phyloP scores from a whole-genome alignment of 2,329 filamentous ascomycete genomes.

The Tolypocladium cylindrosporum region DNA sequence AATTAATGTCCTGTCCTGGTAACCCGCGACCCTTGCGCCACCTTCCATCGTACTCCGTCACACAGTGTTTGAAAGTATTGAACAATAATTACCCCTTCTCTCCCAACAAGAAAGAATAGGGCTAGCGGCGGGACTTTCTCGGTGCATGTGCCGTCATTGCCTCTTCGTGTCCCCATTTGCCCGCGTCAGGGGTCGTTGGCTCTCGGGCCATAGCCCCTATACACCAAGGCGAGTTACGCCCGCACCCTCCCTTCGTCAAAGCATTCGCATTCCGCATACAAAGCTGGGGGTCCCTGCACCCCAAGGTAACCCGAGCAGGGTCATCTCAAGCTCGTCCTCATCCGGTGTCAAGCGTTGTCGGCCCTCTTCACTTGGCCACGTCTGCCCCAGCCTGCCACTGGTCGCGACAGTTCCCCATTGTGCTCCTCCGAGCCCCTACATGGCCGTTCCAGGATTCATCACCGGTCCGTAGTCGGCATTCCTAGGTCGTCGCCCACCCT shows the following conservation, averaged over 20 bases:
- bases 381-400: background rate
- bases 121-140: background rate
- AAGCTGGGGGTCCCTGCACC: background rate
- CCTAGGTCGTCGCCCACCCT: conserved; percentile 47
- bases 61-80: background rate
- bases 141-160: background rate
- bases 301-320: background rate
- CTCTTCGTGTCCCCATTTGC: background rate
- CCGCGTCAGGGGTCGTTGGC: background rate
- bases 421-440: conserved; percentile 17
- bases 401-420: no score
- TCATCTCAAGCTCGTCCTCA: background rate
- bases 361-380: background rate
- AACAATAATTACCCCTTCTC: background rate
- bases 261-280: background rate
- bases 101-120: background rate
- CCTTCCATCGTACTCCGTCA: background rate
- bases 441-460: conserved; percentile 25
- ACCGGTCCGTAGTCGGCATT: conserved; percentile 13
- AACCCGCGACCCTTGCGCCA: conserved; percentile 7
- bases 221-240: background rate
- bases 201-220: background rate
- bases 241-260: background rate
- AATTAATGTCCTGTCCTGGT: conserved; percentile 1
- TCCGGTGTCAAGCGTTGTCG: background rate